Percentiles rank a stretch among this genome's conserved stretches.
Evolutionary conservation across 2,329 filamentous ascomycete genomes (phyloP).

Genomic region (Trichoderma koningii): DNA sequence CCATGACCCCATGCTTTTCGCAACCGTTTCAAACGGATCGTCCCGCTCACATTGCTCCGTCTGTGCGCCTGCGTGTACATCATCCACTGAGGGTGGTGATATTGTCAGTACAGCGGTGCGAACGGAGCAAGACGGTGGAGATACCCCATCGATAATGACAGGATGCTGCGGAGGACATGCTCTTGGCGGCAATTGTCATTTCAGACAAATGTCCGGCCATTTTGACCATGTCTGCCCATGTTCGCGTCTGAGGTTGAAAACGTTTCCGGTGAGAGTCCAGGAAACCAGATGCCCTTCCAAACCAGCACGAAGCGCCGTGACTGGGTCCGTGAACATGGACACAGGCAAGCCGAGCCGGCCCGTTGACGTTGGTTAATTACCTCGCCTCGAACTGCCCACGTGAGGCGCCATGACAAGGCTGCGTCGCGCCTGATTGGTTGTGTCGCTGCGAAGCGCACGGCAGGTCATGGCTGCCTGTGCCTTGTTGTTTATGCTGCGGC

Average conservation of each 20-base stretch:
- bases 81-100: too few relatives aligned
- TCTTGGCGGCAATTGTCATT: constrained; percentile 5
- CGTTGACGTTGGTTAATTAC: constrained; percentile 20
- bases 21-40: constrained; percentile 24
- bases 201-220: neutral
- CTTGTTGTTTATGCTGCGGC: too few relatives aligned
- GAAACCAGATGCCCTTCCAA: neutral
- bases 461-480: neutral
- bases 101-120: neutral
- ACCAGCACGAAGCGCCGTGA: constrained; percentile 6
- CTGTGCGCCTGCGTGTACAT: neutral
- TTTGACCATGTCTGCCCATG: neutral
- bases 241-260: constrained; percentile 13
- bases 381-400: constrained; percentile 25
- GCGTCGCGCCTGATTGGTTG: constrained; percentile 22
- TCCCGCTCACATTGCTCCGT: constrained; percentile 19
- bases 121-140: constrained; percentile 2
- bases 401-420: constrained; percentile 23
- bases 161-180: constrained; percentile 8
- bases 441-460: neutral
- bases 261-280: constrained; percentile 9
- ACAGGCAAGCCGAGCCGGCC: neutral
- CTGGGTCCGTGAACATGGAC: neutral
- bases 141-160: constrained; percentile 1
- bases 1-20: constrained; percentile 14